Evolutionary conservation across 371 early-diverging fungal genomes (phyloP).

Genomic region (Mucor lusitanicus): DNA sequence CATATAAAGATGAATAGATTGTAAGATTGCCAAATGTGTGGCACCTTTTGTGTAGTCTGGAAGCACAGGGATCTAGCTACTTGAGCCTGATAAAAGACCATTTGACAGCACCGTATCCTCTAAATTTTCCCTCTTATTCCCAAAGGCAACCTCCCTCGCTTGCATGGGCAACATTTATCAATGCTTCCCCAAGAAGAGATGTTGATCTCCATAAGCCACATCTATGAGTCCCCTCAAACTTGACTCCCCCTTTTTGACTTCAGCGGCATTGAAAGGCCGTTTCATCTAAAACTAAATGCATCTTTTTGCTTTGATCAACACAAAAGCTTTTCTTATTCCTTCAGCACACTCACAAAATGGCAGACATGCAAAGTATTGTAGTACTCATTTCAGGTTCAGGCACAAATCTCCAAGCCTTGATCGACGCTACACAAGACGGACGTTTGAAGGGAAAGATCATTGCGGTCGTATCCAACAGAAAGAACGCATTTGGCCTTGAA

Average conservation of each 20-base stretch:
- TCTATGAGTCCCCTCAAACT: conserved; percentile 11
- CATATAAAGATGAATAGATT: too few species aligned
- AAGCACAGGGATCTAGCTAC: too few species aligned
- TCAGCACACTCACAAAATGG: conserved; percentile 5
- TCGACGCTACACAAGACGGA: conserved; percentile 73
- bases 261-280: conserved; percentile 10
- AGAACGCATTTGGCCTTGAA: conserved; percentile 80
- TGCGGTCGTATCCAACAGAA: conserved; percentile 81
- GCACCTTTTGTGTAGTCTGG: too few species aligned
- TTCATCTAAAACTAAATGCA: neutral
- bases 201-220: conserved; percentile 16
- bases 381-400: conserved; percentile 96
- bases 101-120: too few species aligned
- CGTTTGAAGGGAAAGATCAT: conserved; percentile 58
- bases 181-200: neutral
- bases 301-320: neutral
- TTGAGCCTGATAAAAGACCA: too few species aligned
- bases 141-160: too few species aligned
- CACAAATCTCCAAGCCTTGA: conserved; percentile 95
- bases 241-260: neutral
- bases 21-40: too few species aligned
- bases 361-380: conserved; percentile 62
- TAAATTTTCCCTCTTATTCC: too few species aligned
- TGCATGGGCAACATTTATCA: too few species aligned
- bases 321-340: neutral